These are phyloP conservation scores for Sugiyamaella pinicola DNA, from an alignment of 1,139 yeast species.

Conservation along the genomic window DNA sequence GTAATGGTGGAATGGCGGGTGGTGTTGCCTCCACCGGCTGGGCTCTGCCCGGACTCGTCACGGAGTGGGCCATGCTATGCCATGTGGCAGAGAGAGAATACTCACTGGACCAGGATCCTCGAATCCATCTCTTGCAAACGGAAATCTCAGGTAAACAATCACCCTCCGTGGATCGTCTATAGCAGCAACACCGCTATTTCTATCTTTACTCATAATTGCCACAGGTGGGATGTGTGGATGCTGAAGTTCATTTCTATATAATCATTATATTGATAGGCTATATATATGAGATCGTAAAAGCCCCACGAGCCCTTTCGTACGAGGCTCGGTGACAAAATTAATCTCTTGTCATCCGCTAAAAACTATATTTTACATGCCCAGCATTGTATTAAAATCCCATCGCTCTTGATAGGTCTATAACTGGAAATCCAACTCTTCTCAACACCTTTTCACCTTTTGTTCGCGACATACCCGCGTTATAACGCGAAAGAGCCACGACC, in stretches of 20 bases:
- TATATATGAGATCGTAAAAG: not conserved
- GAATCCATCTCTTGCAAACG: slow-evolving; percentile 46
- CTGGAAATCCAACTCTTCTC: too few relatives aligned
- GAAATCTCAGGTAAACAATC: slow-evolving; percentile 45
- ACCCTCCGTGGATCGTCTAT: slow-evolving; percentile 20
- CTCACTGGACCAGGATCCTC: slow-evolving; percentile 46
- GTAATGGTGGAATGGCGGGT: too few relatives aligned
- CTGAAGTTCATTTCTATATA: not conserved
- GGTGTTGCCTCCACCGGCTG: slow-evolving; percentile 4
- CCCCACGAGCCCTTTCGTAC: not conserved
- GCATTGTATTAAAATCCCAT: too few relatives aligned
- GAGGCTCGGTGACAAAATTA: too few relatives aligned
- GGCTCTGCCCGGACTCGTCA: not conserved
- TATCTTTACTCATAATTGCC: not conserved
- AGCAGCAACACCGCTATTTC: not conserved
- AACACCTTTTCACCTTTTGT: not conserved
- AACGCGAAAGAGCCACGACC: slow-evolving; percentile 1
- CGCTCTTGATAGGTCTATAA: too few relatives aligned
- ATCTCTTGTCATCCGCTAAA: not conserved
- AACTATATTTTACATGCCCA: not conserved
- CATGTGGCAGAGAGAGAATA: not conserved
- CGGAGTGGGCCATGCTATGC: too few relatives aligned
- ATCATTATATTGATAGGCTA: too few relatives aligned
- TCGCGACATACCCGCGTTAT: not conserved
- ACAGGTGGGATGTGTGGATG: too few relatives aligned